Percentiles rank a stretch among this genome's conserved stretches.
Evolutionary conservation across 306 rosid genomes (phyloP).

Genomic region (Boehmeria nivea): DNA sequence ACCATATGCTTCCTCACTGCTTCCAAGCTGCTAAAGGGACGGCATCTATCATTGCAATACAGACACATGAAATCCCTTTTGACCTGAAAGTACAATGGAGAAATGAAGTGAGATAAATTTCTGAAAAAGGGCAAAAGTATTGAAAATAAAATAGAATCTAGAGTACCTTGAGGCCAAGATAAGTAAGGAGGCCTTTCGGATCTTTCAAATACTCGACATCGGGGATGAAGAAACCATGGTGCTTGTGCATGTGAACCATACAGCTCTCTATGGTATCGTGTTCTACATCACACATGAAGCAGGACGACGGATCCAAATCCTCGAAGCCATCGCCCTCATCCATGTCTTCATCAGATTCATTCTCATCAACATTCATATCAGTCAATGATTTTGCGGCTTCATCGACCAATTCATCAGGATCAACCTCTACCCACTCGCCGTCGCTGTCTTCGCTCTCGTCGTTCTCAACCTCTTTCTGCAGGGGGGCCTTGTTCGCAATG

Average conservation of each 20-base stretch:
- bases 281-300: conserved; percentile 89
- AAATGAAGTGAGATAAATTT: background rate
- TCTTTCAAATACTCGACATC: conserved; percentile 93
- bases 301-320: conserved; percentile 8
- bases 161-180: conserved; percentile 83
- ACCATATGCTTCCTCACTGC: conserved; percentile 97
- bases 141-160: background rate
- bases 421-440: conserved; percentile 95
- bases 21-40: conserved; percentile 85
- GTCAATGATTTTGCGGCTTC: conserved; percentile 46
- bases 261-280: conserved; percentile 64
- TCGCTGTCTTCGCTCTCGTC: conserved; percentile 58
- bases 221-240: conserved; percentile 92
- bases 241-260: conserved; percentile 97
- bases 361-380: conserved; percentile 41
- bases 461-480: conserved; percentile 30
- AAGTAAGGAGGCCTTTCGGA: conserved; percentile 78
- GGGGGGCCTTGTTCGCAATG: conserved; percentile 47
- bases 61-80: conserved; percentile 77
- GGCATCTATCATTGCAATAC: conserved; percentile 82
- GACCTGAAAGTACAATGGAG: conserved; percentile 38
- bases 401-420: conserved; percentile 53
- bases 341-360: conserved; percentile 44
- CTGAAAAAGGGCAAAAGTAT: background rate
- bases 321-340: conserved; percentile 22